Conservation (phyloP, 1,284 basidiomycete genomes). For the Lentinus polychrous region DNA sequence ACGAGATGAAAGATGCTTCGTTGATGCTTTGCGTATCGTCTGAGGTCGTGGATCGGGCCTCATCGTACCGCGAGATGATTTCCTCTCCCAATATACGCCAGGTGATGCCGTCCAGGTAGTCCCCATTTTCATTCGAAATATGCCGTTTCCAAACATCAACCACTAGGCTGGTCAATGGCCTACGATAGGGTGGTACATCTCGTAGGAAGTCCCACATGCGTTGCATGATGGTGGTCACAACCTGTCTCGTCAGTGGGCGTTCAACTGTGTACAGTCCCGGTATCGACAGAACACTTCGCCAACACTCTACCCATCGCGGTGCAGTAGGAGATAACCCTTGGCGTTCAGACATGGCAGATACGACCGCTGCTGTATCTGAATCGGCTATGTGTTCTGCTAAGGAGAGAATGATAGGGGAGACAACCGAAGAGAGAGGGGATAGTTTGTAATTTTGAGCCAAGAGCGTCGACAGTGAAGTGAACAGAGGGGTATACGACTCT, state of each 20-base stretch:
- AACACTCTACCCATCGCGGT: constrained; percentile 60
- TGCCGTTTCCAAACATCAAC: constrained; percentile 44
- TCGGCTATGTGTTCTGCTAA: constrained; percentile 61
- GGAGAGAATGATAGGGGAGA: constrained; percentile 55
- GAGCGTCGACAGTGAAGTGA: constrained; percentile 51
- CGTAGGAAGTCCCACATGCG: constrained; percentile 55
- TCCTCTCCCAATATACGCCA: constrained; percentile 64
- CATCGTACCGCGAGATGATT: constrained; percentile 43
- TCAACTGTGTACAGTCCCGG: constrained; percentile 37
- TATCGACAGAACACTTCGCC: constrained; percentile 51
- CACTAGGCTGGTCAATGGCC: constrained; percentile 52
- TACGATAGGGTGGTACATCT: constrained; percentile 61
- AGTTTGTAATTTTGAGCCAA: constrained; percentile 51
- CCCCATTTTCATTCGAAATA: constrained; percentile 26
- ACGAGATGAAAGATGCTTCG: neutral
- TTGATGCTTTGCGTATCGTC: constrained; percentile 3
- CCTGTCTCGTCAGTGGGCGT: constrained; percentile 48
- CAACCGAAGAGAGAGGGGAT: constrained; percentile 47
- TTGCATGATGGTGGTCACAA: constrained; percentile 48
- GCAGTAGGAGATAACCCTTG: constrained; percentile 63
- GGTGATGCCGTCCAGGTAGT: constrained; percentile 37
- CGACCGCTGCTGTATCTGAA: constrained; percentile 51
- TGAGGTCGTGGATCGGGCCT: constrained; percentile 20
- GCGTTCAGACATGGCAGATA: constrained; percentile 52
- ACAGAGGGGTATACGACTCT: constrained; percentile 47